Percentiles rank a stretch among this genome's conserved stretches.
Evolutionary conservation across 176 grass and related monocot species (phyloP).

Genomic region (Elymus sibiricus): DNA sequence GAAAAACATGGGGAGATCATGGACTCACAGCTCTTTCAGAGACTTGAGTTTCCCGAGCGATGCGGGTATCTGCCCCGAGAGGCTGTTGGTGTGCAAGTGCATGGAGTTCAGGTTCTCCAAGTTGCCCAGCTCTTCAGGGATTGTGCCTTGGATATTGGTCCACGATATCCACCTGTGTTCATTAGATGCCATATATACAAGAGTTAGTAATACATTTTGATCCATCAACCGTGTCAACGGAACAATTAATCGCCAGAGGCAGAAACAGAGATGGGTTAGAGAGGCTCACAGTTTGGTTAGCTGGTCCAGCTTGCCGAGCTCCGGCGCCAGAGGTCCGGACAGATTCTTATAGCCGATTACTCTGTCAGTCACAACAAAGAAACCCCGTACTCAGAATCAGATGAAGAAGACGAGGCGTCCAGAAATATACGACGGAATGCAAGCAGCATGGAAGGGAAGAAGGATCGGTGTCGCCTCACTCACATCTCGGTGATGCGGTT

Average conservation of each 20-base stretch:
- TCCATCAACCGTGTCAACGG: too few species aligned
- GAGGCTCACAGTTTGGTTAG: constrained; percentile 58
- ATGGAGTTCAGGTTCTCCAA: constrained; percentile 51
- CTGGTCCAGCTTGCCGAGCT: constrained; percentile 29
- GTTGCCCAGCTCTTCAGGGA: constrained; percentile 59
- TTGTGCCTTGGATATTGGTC: constrained; percentile 62
- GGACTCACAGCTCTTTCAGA: constrained; percentile 52
- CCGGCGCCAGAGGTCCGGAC: not conserved
- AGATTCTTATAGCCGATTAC: constrained; percentile 31
- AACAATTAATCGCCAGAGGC: too few species aligned
- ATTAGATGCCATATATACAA: not conserved
- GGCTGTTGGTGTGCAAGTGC: constrained; percentile 63
- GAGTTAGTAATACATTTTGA: not conserved
- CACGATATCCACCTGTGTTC: constrained; percentile 41
- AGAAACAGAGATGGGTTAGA: not conserved
- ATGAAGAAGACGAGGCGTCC: too few species aligned
- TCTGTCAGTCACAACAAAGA: constrained; percentile 17
- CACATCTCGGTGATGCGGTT: constrained; percentile 55
- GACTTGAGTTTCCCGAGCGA: constrained; percentile 58
- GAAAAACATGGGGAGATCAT: not conserved
- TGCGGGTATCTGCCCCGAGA: constrained; percentile 52
- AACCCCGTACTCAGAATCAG: not conserved
- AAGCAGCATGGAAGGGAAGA: not conserved
- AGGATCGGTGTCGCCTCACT: not conserved
- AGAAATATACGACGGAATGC: too few species aligned